Percentiles rank a stretch among this genome's conserved stretches.
Evolutionary conservation across 768 basidiomycete genomes (phyloP).

Genomic region (Boletus sp.): DNA sequence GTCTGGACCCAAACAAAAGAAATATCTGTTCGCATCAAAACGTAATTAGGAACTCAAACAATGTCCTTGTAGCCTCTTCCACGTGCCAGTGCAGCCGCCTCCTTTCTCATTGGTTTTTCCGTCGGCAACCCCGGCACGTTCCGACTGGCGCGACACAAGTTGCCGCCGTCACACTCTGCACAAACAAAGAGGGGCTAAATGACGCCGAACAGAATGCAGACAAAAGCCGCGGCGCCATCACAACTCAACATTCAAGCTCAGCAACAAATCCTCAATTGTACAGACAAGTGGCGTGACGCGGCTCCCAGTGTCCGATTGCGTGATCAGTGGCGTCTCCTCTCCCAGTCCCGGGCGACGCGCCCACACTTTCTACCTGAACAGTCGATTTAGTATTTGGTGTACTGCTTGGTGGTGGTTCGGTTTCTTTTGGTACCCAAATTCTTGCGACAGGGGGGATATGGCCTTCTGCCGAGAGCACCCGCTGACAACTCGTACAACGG

Average conservation of each 20-base stretch:
- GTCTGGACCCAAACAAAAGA: slow-evolving; percentile 6
- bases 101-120: not conserved
- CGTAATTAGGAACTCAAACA: slow-evolving; percentile 11
- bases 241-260: not conserved
- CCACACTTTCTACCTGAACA: not conserved
- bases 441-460: slow-evolving; percentile 73
- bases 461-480: slow-evolving; percentile 66
- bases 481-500: slow-evolving; percentile 57
- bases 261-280: slow-evolving; percentile 14
- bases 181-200: not conserved
- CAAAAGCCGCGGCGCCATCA: not conserved
- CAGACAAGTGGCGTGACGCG: slow-evolving; percentile 50
- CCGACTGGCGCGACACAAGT: not conserved
- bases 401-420: not conserved
- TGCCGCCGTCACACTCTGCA: not conserved
- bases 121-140: not conserved
- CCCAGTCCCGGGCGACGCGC: not conserved
- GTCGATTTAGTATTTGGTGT: not conserved
- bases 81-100: slow-evolving; percentile 1
- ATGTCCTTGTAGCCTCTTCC: not conserved
- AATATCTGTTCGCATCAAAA: slow-evolving; percentile 11
- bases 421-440: slow-evolving; percentile 41
- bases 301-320: slow-evolving; percentile 43
- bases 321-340: slow-evolving; percentile 9
- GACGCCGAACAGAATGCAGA: not conserved